Evolutionary conservation across 352 stramenopile species (phyloP), one percentile per base, ranked within the genome.

Genomic region (Plasmopara muralis): DNA sequence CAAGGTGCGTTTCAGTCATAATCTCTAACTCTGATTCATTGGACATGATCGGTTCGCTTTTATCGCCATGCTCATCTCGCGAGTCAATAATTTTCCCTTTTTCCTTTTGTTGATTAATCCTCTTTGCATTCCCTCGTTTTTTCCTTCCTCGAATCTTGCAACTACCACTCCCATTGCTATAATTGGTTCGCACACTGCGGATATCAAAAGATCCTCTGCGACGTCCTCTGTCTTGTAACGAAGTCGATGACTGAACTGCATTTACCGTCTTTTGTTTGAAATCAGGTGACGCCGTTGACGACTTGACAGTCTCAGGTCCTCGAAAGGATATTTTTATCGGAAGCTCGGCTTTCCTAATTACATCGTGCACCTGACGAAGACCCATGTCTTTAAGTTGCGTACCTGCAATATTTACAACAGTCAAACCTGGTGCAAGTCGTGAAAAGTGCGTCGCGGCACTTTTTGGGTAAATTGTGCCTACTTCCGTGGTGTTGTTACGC

Each of bases 391-490:
- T 70, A 4, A 94, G 57, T 33, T 62, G 50, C 12, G 63, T 76
- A 35, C 71, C 76, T 6, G 74, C 82, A 57, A 92, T 90, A 53
- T 77, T 73, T 25, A 89, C 67, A 49, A 95, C 80, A 5, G 69
- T 75, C 20, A 89, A 69, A n/a, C 84, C 82, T 1, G 80, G 68
- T 40, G 73, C 53, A 10, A 95, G 58, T 6, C 84, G 76, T 7
- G 68, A 63, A 60, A 93, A 95, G 56, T 87, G 78, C 9, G 79
- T 88, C 9, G 74, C 77, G 2, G 70, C 72, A 45, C 79, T 89
- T 45, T 85, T 82, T 1, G 83, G 79, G 45, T 89, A 90, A 54
- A 92, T 88, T n/a, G 80, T 90, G 14, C 80, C 82, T 5, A 95
- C 82, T 35, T 90, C 81, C 1, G 75, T 90, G 28, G 57, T 70